A percentile compares a stretch with the other conserved stretches of the same genome.
Evolutionary conservation across 768 basidiomycete species (phyloP).

Genomic region (Serendipita sp.): DNA sequence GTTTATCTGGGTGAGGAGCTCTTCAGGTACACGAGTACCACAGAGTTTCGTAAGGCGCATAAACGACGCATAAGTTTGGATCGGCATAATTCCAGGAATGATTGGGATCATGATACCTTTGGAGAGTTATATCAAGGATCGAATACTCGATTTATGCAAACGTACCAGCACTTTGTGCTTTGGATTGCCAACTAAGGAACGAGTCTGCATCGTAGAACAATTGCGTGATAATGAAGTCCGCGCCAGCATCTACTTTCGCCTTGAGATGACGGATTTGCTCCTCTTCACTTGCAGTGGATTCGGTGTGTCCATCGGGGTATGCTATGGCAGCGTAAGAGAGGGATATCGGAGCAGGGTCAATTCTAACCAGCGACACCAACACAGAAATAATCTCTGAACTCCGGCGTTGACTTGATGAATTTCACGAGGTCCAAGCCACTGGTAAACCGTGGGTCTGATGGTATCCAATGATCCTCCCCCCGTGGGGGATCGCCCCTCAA

Average conservation of each 20-base stretch:
- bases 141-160: background rate
- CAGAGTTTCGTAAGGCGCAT: slow-evolving; percentile 80
- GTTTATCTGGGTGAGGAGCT: slow-evolving; percentile 49
- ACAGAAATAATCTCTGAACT: slow-evolving; percentile 75
- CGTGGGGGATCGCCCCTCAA: slow-evolving; percentile 90
- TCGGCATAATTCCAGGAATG: slow-evolving; percentile 94
- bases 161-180: slow-evolving; percentile 54
- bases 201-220: slow-evolving; percentile 90
- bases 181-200: slow-evolving; percentile 64
- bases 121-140: slow-evolving; percentile 1
- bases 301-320: slow-evolving; percentile 82
- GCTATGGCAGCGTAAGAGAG: slow-evolving; percentile 25
- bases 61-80: slow-evolving; percentile 92
- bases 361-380: slow-evolving; percentile 78
- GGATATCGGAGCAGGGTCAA: background rate
- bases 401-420: slow-evolving; percentile 63
- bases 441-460: slow-evolving; percentile 66
- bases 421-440: slow-evolving; percentile 80
- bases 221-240: slow-evolving; percentile 91
- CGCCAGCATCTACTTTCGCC: slow-evolving; percentile 83
- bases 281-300: slow-evolving; percentile 40
- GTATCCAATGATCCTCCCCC: slow-evolving; percentile 86
- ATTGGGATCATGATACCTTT: slow-evolving; percentile 79
- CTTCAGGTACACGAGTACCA: slow-evolving; percentile 55
- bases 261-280: slow-evolving; percentile 54